Base-by-base conservation (phyloP, 768 basidiomycete genomes). In the Sarcomyxa edulis region DNA sequence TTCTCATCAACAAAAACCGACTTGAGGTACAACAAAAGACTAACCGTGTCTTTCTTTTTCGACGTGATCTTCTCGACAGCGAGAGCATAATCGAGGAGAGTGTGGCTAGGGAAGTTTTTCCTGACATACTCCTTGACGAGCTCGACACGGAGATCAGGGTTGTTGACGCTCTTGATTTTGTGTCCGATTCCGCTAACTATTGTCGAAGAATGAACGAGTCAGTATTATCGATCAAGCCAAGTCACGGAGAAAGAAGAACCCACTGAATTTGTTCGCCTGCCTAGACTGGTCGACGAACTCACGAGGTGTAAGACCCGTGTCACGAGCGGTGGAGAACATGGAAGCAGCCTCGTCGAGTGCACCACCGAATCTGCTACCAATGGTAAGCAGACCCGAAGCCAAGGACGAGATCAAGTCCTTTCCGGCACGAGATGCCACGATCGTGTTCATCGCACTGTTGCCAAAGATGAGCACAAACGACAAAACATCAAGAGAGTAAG, bases 131-230 rank as follows among this genome's bases (percentile, higher is more conserved):
- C 91, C 76, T 97, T 96, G 39, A 91, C 89, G 44, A 92, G 82
- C 66, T 90, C 85, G 45, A 92, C 88, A 57, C 88, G 87, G 32
- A 90, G 72, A 72, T 93, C 90, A 33, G 90, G 91, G 78, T 94
- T 94, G 66, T 90, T 93, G 48, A 92, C 88, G 48, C 85, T 91
- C 81, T 99, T 99, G 75, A 99, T 96, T 79, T 98, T 98, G 82
- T 99, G 95, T 32, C 95, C 95, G 49, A 99, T 99, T 72, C 95
- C 95, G 49, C 83, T 86, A 72, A 97, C 86, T 87, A 47, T 24
- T n/a, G n/a, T n/a, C n/a, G n/a, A n/a, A n/a, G n/a, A n/a, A n/a
- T n/a, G n/a, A 37, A 33, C 26, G 19, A 7, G 29, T 2, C 21
- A 48, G 3, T 31, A 41, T 29, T 6, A 38, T n/a, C n/a, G 20